Conservation (phyloP, 129 eudicot species). For the Lactuca sativa region DNA sequence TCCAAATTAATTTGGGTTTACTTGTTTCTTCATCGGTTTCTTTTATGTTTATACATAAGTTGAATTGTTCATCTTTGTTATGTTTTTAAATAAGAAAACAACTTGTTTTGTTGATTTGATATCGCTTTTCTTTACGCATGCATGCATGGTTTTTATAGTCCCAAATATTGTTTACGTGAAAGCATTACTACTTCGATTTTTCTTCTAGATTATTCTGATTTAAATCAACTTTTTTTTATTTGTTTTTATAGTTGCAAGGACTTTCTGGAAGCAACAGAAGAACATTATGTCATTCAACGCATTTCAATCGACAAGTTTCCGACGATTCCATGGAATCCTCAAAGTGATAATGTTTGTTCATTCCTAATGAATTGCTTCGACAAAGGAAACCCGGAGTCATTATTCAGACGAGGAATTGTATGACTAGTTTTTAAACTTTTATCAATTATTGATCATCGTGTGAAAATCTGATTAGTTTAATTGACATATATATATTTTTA, state of each 20-base stretch:
- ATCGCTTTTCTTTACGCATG: background rate
- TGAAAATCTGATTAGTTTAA: too few species aligned
- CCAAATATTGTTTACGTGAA: too few species aligned
- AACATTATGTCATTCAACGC: background rate
- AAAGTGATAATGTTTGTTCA: background rate
- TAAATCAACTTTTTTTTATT: background rate
- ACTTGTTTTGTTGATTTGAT: background rate
- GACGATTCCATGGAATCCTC: background rate
- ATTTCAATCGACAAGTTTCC: background rate
- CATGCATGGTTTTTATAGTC: background rate
- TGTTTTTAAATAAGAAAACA: background rate
- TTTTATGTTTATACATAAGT: too few species aligned
- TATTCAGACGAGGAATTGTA: background rate
- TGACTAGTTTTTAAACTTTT: too few species aligned
- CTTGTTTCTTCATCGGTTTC: too few species aligned
- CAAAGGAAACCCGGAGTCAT: background rate
- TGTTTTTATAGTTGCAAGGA: background rate
- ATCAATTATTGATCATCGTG: too few species aligned
- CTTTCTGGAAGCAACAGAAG: background rate
- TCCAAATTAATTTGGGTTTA: too few species aligned
- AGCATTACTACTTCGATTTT: too few species aligned
- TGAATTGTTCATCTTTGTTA: background rate
- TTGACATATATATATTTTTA: too few species aligned
- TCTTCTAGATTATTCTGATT: too few species aligned
- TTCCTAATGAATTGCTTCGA: background rate